Conservation (phyloP, 306 rosid species). For the Abrus precatorius region DNA sequence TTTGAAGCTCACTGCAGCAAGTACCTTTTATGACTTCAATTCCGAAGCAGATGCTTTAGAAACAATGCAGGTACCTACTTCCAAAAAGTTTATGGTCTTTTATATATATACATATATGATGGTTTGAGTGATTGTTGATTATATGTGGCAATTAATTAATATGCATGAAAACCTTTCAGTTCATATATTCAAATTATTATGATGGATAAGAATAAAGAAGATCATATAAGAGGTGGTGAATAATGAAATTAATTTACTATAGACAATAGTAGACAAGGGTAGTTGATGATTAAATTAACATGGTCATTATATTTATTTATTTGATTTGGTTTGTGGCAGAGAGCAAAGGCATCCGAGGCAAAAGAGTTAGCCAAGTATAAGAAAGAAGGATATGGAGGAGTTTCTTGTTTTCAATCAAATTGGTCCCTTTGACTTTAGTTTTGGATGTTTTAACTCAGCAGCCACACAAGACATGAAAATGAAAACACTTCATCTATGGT, state of each 20-base stretch:
- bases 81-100: slow-evolving; percentile 8
- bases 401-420: slow-evolving; percentile 71
- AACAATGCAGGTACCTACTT: slow-evolving; percentile 73
- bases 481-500: slow-evolving; percentile 53
- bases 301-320: slow-evolving; percentile 29
- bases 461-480: slow-evolving; percentile 61
- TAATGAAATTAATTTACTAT: neutral
- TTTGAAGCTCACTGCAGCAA: slow-evolving; percentile 92
- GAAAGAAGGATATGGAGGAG: slow-evolving; percentile 79
- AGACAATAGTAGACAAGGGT: neutral
- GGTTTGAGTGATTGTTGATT: slow-evolving; percentile 5
- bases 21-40: slow-evolving; percentile 80
- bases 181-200: slow-evolving; percentile 22
- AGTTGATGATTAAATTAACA: slow-evolving; percentile 26
- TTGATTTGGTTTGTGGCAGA: slow-evolving; percentile 59
- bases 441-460: slow-evolving; percentile 60
- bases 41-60: slow-evolving; percentile 76
- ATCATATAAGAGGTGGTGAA: slow-evolving; percentile 16
- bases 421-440: slow-evolving; percentile 81
- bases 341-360: slow-evolving; percentile 82
- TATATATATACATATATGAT: too few relatives aligned
- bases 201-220: slow-evolving; percentile 35
- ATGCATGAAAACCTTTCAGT: slow-evolving; percentile 34
- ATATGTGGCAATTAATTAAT: slow-evolving; percentile 2
- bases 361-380: slow-evolving; percentile 67